Evolutionary conservation across 2,329 filamentous ascomycete genomes (phyloP), one percentile per base, ranked within the genome.

Genomic region (Aspergillus sp.): DNA sequence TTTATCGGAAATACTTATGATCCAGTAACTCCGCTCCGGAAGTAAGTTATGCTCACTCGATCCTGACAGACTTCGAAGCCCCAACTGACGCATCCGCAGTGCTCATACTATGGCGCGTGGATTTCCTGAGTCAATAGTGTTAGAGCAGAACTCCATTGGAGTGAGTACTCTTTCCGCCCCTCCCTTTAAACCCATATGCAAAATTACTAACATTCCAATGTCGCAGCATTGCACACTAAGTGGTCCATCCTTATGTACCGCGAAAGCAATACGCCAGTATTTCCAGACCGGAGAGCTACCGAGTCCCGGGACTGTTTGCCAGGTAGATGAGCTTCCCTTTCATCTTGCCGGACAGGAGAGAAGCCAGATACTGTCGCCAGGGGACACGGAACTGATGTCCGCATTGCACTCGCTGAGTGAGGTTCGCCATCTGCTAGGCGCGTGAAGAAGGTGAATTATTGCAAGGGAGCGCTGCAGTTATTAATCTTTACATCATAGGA

Each of bases 1-100:
- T 54, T 58, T 44, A 47, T 54, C 19, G 49, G 57, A 3, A 58
- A 58, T 49, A 54, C 38, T 5, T 58, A 58, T 48, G 39, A 58
- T 23, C 39, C 27, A 17, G 49, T 54, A 21, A 58, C 49, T 3
- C 57, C 49, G 21, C 50, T 54, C 13, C 49, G 21, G 5, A 58
- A 58, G 49, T 58, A 11, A 57, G 44, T 19, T 19, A 13, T 36
- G 8, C 23, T 17, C 15, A 25, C n/a, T 11, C 47, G n/a, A 13
- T 10, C 19, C 13, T 47, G 15, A 5, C 8, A 44, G 10, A 10
- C 11, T 42, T 11, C 27, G 17, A 39, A 8, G 11, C 5, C 21
- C 5, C 15, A 19, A 38, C 30, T 36, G 11, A 48, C 8, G 5
- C 23, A 17, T 13, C 10, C 1, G 19, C 39, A 58, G 57, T 25